phyloP scores from a whole-genome alignment of 2,329 filamentous ascomycete genomes.

The Aspergillus fructus region DNA sequence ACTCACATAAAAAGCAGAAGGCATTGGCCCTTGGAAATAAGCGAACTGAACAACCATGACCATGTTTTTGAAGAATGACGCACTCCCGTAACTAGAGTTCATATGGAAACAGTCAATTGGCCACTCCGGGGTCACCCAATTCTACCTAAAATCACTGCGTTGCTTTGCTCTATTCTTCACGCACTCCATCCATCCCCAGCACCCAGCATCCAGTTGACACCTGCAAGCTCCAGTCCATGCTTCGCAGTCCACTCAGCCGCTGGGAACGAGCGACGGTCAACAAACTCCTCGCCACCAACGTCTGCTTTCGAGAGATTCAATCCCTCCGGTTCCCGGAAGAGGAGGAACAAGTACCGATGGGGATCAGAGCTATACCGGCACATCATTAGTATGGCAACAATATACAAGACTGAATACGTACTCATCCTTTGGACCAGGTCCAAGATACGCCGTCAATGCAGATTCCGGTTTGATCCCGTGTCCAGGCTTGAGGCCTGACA shows the following conservation, averaged over 20 bases:
- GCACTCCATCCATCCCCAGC: conserved; percentile 19
- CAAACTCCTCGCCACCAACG: conserved; percentile 19
- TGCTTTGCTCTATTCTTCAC: background rate
- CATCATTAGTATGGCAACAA: background rate
- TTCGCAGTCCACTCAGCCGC: conserved; percentile 11
- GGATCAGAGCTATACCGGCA: conserved; percentile 9
- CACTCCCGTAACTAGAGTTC: no score
- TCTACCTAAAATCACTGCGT: no score
- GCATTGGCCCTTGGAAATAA: no score
- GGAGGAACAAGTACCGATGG: conserved; percentile 17
- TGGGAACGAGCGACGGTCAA: conserved; percentile 14
- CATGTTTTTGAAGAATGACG: no score
- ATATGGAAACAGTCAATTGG: no score
- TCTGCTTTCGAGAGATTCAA: conserved; percentile 11
- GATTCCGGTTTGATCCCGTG: background rate
- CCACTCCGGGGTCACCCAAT: no score
- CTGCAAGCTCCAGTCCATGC: conserved; percentile 14
- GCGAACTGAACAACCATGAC: no score
- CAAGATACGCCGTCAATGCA: conserved; percentile 17
- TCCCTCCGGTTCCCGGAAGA: conserved; percentile 14
- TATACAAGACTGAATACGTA: background rate
- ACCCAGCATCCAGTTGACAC: conserved; percentile 19
- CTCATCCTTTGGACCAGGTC: conserved; percentile 20
- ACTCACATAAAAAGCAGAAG: no score
- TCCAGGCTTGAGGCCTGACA: conserved; percentile 7